Conservation (phyloP, 345 rosid genomes). For the Citrus cavaleriei region DNA sequence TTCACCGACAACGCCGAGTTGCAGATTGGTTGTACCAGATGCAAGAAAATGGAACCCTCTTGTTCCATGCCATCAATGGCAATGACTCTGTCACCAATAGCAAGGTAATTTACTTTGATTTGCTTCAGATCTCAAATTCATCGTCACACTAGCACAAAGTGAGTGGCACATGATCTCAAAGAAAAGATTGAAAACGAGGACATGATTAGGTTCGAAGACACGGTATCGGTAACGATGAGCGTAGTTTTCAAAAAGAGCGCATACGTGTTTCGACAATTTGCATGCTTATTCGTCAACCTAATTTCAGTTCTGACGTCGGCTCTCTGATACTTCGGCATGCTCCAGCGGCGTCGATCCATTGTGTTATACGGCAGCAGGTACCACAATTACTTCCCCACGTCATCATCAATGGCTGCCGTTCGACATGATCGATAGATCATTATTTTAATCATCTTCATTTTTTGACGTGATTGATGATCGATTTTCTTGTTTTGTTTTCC, state of each 20-base stretch:
- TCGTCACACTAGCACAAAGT: no score
- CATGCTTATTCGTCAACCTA: slow-evolving; percentile 10
- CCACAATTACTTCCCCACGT: not conserved
- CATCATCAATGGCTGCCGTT: slow-evolving; percentile 11
- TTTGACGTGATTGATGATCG: not conserved
- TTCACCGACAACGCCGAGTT: no score
- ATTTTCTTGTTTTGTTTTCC: not conserved
- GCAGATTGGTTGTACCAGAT: no score
- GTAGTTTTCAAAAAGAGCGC: slow-evolving; percentile 27
- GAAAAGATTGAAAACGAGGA: not conserved
- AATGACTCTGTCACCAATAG: no score
- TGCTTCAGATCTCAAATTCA: no score
- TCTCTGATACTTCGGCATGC: slow-evolving; percentile 13
- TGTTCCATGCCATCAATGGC: no score
- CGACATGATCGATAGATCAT: slow-evolving; percentile 21
- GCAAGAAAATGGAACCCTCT: no score
- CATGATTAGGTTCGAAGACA: slow-evolving; percentile 13
- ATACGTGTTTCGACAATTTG: slow-evolving; percentile 19
- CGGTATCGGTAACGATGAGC: slow-evolving; percentile 1
- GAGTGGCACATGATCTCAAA: no score
- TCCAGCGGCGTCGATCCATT: slow-evolving; percentile 5
- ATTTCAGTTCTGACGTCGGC: slow-evolving; percentile 24
- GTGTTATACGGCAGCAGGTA: not conserved
- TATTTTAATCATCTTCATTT: not conserved
- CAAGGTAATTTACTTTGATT: no score